Evolutionary conservation across 2,329 filamentous ascomycete genomes (phyloP).

Genomic region (Epicoccum nigrum): DNA sequence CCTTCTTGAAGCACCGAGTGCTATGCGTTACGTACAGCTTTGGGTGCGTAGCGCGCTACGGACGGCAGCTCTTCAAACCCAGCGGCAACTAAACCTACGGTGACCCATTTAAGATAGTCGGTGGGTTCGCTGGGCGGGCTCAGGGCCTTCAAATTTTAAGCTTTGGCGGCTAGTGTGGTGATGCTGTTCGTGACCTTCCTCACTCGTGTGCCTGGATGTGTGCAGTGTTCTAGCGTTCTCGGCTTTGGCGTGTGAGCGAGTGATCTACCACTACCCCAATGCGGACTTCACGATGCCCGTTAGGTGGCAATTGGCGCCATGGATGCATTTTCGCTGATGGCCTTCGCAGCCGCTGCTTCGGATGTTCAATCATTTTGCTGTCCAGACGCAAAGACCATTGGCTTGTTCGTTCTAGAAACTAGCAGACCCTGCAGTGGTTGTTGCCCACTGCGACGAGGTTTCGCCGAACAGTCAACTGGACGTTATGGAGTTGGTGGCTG

Average conservation of each 20-base stretch:
- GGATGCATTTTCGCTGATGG: not conserved
- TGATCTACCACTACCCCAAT: not conserved
- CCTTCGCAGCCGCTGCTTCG: not conserved
- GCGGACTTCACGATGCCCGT: conserved; percentile 9
- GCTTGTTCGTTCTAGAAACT: conserved; percentile 6
- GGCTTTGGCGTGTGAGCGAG: conserved; percentile 7
- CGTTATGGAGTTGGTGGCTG: conserved; percentile 19
- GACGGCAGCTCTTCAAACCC: conserved; percentile 13
- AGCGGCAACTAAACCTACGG: conserved; percentile 22
- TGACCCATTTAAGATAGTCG: conserved; percentile 6
- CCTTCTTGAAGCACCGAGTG: conserved; percentile 21
- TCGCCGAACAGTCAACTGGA: conserved; percentile 14
- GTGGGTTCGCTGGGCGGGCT: conserved; percentile 6
- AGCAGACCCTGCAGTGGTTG: conserved; percentile 33
- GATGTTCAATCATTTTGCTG: conserved; percentile 2
- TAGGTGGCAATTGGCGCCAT: not conserved
- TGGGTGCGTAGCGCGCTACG: conserved; percentile 23
- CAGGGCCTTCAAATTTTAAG: not conserved
- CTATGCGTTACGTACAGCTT: conserved; percentile 31
- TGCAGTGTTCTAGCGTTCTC: conserved; percentile 19
- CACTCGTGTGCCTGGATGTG: conserved; percentile 14
- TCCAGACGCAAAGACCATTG: conserved; percentile 7
- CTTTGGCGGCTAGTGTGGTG: conserved; percentile 2
- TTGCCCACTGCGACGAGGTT: conserved; percentile 3
- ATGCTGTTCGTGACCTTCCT: conserved; percentile 21